Evolutionary conservation across 2,329 filamentous ascomycete species (phyloP).

Genomic region (Rutstroemia sydowiana): DNA sequence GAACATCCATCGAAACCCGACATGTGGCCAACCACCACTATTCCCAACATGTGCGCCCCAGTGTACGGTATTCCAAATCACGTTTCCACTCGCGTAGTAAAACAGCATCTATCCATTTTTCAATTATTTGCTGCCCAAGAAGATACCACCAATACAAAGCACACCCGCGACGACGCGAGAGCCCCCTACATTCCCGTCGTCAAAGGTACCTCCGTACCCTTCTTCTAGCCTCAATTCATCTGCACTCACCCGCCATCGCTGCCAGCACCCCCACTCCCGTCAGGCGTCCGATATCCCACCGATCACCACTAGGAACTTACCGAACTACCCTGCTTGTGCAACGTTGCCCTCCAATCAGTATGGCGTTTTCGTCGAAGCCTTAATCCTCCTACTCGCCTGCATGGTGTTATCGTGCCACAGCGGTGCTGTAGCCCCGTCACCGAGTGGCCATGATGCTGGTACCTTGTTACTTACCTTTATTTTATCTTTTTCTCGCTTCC

Average conservation of each 20-base stretch:
- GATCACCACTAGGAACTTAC: constrained; percentile 3
- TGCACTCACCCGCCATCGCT: constrained; percentile 2
- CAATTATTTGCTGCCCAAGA: no score
- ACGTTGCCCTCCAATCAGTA: neutral
- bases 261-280: neutral
- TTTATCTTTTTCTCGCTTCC: neutral
- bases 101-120: no score
- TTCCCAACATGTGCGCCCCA: neutral
- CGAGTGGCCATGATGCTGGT: neutral
- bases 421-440: neutral
- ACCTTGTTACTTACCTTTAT: neutral
- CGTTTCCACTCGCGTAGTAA: neutral
- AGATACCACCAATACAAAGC: neutral
- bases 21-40: neutral
- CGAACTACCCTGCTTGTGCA: constrained; percentile 5
- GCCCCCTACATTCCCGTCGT: neutral
- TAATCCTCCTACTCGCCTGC: neutral
- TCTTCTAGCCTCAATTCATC: constrained; percentile 1
- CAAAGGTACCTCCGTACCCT: neutral
- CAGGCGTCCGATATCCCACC: neutral
- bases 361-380: neutral
- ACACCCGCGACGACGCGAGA: neutral
- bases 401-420: neutral
- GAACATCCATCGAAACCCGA: neutral
- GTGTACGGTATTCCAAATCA: neutral